Evolutionary conservation across 2,329 filamentous ascomycete genomes (phyloP), one percentile per base, ranked within the genome.

Genomic region (Colletotrichum caudatum): DNA sequence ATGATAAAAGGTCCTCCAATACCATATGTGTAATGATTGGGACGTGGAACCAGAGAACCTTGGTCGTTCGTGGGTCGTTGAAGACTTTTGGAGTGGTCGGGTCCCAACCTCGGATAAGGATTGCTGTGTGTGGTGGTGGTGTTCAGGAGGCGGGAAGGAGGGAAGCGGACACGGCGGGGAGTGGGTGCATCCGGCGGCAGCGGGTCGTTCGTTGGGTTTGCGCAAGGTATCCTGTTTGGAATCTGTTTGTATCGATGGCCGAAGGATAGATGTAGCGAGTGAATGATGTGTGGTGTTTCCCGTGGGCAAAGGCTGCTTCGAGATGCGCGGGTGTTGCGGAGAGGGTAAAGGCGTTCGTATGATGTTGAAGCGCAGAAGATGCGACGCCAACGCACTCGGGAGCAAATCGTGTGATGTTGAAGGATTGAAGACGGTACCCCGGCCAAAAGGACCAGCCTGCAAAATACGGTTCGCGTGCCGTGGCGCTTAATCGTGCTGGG

Each of bases 351-450:
- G 58, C 26, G 65, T 60, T n/a, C 9, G 26, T 35, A 48, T n/a
- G 59, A n/a, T 57, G 69, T 37, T 57, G 35, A 59, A 54, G 69
- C 64, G 58, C 58, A 57, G 53, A 33, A 69, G 69, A 64, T 72
- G 69, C 65, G 69, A 72, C 60, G 59, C 64, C 61, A 56, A 44
- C 44, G 35, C 50, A 54, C 50, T 46, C 29, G 56, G 65, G 59
- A 51, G 53, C 65, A 72, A 64, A 69, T 69, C 60, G 69, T 69
- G 69, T 66, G 73, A 71, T 64, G 73, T 73, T 74, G 73, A 73
- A 74, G 71, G 73, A 73, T 74, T 73, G 67, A 69, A 73, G 73
- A 73, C 53, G 63, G 64, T 44, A 66, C 69, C 72, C 64, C 35
- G 26, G 60, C 50, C 39, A 39, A 61, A 50, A 50, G 59, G 65